Conservation (phyloP, 192 early-diverging fungal species). For the Dimargaris verticillata region DNA sequence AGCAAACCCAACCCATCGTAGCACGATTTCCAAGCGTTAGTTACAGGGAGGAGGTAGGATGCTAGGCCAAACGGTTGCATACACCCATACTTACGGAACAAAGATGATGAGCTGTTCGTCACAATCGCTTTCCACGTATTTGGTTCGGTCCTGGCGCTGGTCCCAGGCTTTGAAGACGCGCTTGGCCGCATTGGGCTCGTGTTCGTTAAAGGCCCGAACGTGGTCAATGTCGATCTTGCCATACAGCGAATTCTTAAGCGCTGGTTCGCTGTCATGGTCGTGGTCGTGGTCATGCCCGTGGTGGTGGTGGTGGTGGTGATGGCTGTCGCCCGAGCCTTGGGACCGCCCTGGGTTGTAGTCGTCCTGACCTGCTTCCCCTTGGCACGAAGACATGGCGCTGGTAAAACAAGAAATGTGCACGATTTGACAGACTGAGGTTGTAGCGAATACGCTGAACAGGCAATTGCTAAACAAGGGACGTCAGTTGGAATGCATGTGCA, state of each 20-base stretch:
- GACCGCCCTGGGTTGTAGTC: not conserved
- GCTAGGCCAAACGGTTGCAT: not conserved
- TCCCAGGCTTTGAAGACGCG: slow-evolving; percentile 77
- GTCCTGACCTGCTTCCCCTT: slow-evolving; percentile 3
- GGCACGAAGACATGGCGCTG: not conserved
- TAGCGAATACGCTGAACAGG: too few species aligned
- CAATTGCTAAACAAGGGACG: too few species aligned
- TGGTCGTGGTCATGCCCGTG: slow-evolving; percentile 47
- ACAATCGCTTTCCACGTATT: slow-evolving; percentile 51
- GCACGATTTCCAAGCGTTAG: too few species aligned
- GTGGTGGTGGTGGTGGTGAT: slow-evolving; percentile 36
- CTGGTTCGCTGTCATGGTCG: slow-evolving; percentile 53
- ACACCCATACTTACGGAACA: slow-evolving; percentile 50
- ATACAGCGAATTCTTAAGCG: slow-evolving; percentile 50
- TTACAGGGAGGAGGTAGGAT: not conserved
- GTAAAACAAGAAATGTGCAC: too few species aligned
- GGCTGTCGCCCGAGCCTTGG: slow-evolving; percentile 18
- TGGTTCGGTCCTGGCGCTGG: slow-evolving; percentile 39
- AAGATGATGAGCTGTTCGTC: slow-evolving; percentile 83
- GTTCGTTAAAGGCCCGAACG: slow-evolving; percentile 69
- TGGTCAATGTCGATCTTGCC: slow-evolving; percentile 62
- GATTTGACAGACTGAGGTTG: too few species aligned
- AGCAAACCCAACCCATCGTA: not conserved
- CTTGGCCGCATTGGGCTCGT: slow-evolving; percentile 38
- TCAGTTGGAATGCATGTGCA: too few species aligned